These are phyloP conservation scores for Coffea canephora DNA, from an alignment of 257 asterid species.

Conservation along the genomic window DNA sequence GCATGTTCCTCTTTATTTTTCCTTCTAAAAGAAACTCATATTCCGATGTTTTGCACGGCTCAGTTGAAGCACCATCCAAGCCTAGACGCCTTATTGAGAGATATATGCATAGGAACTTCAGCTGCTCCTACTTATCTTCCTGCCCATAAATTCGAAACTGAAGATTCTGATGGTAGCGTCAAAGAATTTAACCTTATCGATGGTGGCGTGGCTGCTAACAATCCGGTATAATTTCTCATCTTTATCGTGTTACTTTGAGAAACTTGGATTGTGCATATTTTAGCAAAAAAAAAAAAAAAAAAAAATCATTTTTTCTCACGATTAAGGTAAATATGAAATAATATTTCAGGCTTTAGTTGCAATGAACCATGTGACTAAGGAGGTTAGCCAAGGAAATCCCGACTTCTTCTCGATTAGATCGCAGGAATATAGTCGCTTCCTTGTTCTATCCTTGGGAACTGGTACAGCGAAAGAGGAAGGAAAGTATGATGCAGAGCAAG, in stretches of 20 bases:
- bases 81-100: conserved; percentile 37
- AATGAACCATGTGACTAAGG: conserved; percentile 33
- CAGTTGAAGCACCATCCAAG: conserved; percentile 28
- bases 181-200: conserved; percentile 46
- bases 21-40: neutral
- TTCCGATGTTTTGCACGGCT: neutral
- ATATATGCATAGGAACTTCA: conserved; percentile 56
- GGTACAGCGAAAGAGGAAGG: conserved; percentile 7
- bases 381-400: conserved; percentile 23
- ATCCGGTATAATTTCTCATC: conserved; percentile 34
- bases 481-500: conserved; percentile 5
- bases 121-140: conserved; percentile 68
- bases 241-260: neutral
- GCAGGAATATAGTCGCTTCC: conserved; percentile 27
- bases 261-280: neutral
- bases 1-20: conserved; percentile 15
- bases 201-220: conserved; percentile 54
- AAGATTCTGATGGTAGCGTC: conserved; percentile 18
- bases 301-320: neutral
- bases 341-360: conserved; percentile 47
- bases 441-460: conserved; percentile 16
- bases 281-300: no score
- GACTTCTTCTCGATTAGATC: conserved; percentile 34
- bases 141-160: conserved; percentile 36
- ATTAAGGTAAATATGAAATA: neutral